phyloP scores from a whole-genome alignment of 495 filamentous ascomycete species.

The Neurospora sp. region DNA sequence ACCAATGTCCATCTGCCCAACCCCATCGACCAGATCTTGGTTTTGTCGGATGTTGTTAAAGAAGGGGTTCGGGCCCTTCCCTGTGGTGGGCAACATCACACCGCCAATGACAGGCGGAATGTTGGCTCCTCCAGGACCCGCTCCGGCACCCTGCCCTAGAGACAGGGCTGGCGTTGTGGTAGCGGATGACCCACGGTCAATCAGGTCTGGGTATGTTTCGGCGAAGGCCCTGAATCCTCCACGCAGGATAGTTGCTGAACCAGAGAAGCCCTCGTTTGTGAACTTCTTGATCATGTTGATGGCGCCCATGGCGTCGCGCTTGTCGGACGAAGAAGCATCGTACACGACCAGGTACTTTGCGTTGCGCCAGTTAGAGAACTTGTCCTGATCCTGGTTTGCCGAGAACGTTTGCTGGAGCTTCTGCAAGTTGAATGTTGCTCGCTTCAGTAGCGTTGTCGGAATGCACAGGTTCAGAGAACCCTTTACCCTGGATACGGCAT shows the following conservation, averaged over 20 bases:
- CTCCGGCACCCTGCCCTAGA: constrained; percentile 20
- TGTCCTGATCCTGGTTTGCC: constrained; percentile 56
- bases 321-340: constrained; percentile 62
- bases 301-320: constrained; percentile 67
- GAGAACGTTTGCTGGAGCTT: constrained; percentile 86
- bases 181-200: constrained; percentile 32
- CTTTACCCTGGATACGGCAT: constrained; percentile 58
- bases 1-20: constrained; percentile 77
- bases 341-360: constrained; percentile 77
- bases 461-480: constrained; percentile 89
- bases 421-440: constrained; percentile 81
- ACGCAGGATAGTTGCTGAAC: constrained; percentile 59
- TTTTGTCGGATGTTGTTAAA: constrained; percentile 96
- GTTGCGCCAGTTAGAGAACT: constrained; percentile 66
- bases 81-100: constrained; percentile 64
- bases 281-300: constrained; percentile 91
- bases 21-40: constrained; percentile 88
- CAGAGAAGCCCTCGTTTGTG: constrained; percentile 69
- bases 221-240: constrained; percentile 47
- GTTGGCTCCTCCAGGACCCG: constrained; percentile 35
- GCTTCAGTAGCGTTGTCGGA: constrained; percentile 85
- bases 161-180: constrained; percentile 23
- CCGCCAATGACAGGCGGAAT: constrained; percentile 76
- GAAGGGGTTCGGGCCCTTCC: constrained; percentile 71
- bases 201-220: constrained; percentile 31